Base-by-base conservation (phyloP, 306 rosid species). In the Cucurbita argyrosperma region DNA sequence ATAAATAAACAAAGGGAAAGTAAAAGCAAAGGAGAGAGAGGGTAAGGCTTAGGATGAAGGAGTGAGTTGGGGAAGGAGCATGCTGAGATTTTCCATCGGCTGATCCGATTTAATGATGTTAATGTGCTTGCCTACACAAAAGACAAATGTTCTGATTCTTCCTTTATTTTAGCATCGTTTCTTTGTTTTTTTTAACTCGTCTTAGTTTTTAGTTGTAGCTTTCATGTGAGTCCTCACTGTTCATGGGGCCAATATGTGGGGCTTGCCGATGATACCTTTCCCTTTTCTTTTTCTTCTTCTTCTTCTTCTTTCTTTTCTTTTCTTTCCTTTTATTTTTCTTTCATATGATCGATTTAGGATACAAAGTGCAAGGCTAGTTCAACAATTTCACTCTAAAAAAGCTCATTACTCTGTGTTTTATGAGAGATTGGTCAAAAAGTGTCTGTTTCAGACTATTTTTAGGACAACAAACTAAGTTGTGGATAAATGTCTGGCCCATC, bases 1-100 rank as follows among this genome's bases (percentile, higher is more conserved):
- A 54, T 78, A 74, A 81, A 80, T 19, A 65, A 75, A 72, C 69
- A 42, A 74, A 38, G 72, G 73, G 55, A 43, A 52, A 65, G 38
- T 53, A 76, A 52, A 72, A 55, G 79, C 67, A 76, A 71, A 80
- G 78, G 53, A 54, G 52, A 42, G 53, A 54, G 52, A 42, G 74
- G 72, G 19, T 66, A 66, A 66, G 19, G 72, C 54, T 66, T 66
- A 66, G 71, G 54, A 5, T 66, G 72, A 66, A 23, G 21, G 37
- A 52, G 49, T 46, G 63, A 71, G 76, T 64, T 76, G 74, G 59
- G 78, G 77, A 16, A 62, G 68, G 13, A 51, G 45, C 46, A 70
- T 70, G 46, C 59, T 70, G 26, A 69, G 74, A 70, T 70, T 70
- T 55, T 68, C 47, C 59, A 50, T 50, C 74, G 7, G 57, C 74